phyloP scores from a whole-genome alignment of 306 rosid genomes.

The Potentilla sterilis region DNA sequence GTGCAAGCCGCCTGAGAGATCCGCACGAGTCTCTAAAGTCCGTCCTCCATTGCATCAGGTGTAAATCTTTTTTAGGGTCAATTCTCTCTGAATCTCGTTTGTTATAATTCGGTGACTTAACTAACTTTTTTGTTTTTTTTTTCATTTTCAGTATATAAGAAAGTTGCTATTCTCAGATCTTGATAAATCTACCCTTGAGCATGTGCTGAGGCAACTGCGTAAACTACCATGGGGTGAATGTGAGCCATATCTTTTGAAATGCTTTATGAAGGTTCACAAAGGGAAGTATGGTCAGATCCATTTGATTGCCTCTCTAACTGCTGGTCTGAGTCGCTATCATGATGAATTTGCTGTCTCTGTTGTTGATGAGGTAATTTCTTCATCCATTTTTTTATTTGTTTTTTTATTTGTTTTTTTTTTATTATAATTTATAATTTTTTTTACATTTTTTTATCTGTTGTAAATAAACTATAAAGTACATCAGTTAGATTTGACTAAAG shows the following conservation, averaged over 20 bases:
- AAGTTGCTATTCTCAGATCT: constrained; percentile 95
- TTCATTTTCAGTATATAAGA: constrained; percentile 75
- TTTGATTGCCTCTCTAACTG: constrained; percentile 91
- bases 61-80: constrained; percentile 11
- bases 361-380: constrained; percentile 80
- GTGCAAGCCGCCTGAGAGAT: constrained; percentile 98
- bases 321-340: constrained; percentile 97
- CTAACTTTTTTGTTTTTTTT: constrained; percentile 12
- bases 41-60: constrained; percentile 99
- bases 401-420: constrained; percentile 20
- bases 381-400: constrained; percentile 8
- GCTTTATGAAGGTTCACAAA: constrained; percentile 95
- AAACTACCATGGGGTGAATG: constrained; percentile 97
- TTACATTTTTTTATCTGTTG: constrained; percentile 19
- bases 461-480: constrained; percentile 3
- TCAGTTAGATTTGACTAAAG: background rate
- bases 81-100: background rate
- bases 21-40: constrained; percentile 89
- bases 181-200: constrained; percentile 90
- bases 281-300: constrained; percentile 99
- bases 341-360: constrained; percentile 94
- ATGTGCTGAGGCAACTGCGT: constrained; percentile 96
- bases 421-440: too few relatives aligned
- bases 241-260: constrained; percentile 81
- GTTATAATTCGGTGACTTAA: constrained; percentile 16